Base-by-base conservation (phyloP, 2,329 filamentous ascomycete species). In the Trichoderma guizhouense region DNA sequence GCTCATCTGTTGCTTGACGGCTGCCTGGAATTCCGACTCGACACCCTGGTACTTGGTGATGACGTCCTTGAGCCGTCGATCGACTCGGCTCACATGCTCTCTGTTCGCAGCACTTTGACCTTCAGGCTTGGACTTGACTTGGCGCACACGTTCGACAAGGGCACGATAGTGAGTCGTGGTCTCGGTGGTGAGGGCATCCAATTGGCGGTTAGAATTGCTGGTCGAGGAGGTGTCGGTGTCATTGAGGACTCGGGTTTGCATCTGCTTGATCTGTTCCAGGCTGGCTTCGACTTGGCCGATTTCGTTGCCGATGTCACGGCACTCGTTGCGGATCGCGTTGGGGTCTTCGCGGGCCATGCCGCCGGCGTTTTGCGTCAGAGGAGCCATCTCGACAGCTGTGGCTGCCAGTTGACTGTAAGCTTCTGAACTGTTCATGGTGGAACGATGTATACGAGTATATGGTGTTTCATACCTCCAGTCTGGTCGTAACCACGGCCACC, bases 91-190 rank as follows among this genome's bases (percentile, higher is more conserved):
- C 74, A 98, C 92, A 81, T 98, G 95, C 39, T 91, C 87, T 70
- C 88, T 87, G 82, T 97, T 96, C 79, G 90, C 90, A 58, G 90
- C 86, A 74, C 89, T 89, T 72, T 89, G 89, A 30, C 92, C 91
- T 73, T 95, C 93, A 53, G 91, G 91, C 77, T 91, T 91, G 75
- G 90, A 90, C 86, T 98, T 98, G 84, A 98, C 88, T 74, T 88
- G 86, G 82, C 92, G 93, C 75, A 98, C 90, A 68, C 93, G 91
- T 68, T 92, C 90, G 71, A 92, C 93, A 71, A 98, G 88, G 72
- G 87, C 89, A 74, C 93, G 91, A 86, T 97, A 97, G 69, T 91
- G 86, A 66, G 88, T 89, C 90, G 97, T 97, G 76, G 95, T 95
- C 75, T 95, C 91, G 58, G 91, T 87, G 75, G 90, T 92, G 72